Conservation (phyloP, 164 flowering plant species). For the Paratinospora sagittata region DNA sequence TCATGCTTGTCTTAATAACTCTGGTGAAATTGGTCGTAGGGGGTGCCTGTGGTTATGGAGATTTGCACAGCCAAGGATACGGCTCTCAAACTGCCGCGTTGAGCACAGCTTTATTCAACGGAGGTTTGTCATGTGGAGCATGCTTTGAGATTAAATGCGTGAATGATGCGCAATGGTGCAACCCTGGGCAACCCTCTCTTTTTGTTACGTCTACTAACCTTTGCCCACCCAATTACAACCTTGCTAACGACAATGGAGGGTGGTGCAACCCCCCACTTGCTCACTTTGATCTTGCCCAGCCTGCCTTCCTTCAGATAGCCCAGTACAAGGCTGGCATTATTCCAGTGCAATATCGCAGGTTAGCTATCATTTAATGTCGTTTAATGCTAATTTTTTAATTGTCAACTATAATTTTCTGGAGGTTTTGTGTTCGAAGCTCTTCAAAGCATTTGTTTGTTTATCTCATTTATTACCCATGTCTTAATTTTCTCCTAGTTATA, state of each 20-base stretch:
- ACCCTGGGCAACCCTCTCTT: slow-evolving; percentile 43
- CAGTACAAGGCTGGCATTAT: slow-evolving; percentile 53
- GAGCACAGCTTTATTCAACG: slow-evolving; percentile 53
- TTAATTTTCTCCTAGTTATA: too few species aligned
- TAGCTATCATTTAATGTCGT: too few species aligned
- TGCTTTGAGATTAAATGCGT: slow-evolving; percentile 68
- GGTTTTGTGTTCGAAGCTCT: too few species aligned
- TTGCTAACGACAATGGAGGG: slow-evolving; percentile 41
- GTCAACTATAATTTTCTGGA: too few species aligned
- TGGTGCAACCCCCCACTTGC: slow-evolving; percentile 68
- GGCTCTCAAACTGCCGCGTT: slow-evolving; percentile 56
- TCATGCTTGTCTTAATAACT: too few species aligned
- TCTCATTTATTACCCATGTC: too few species aligned
- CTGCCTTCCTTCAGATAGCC: slow-evolving; percentile 49
- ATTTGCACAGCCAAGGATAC: slow-evolving; percentile 39
- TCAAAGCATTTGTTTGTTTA: too few species aligned
- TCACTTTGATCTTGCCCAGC: slow-evolving; percentile 67
- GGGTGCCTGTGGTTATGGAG: slow-evolving; percentile 76
- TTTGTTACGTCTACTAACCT: slow-evolving; percentile 57
- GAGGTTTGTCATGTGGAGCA: slow-evolving; percentile 55
- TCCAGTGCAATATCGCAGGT: slow-evolving; percentile 43
- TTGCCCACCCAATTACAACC: slow-evolving; percentile 56
- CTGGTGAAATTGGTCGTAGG: slow-evolving; percentile 26
- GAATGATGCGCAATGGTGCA: slow-evolving; percentile 46
- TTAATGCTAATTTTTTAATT: too few species aligned